phyloP scores from a whole-genome alignment of 202 grass and related monocot species.

The Carex sylvatica region DNA sequence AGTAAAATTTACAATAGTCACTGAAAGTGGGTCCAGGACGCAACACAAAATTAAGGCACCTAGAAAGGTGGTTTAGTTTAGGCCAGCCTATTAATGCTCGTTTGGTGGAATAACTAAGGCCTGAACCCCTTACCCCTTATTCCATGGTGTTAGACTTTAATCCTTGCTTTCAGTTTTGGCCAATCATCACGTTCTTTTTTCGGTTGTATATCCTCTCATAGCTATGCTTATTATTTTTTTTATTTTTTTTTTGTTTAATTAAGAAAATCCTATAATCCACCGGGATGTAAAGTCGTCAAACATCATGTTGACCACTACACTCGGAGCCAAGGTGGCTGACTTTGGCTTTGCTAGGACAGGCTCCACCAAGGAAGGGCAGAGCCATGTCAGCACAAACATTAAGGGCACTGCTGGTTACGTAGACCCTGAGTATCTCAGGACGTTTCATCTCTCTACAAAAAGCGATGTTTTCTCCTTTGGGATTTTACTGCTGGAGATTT shows the following conservation, averaged over 20 bases:
- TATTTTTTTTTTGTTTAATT: slow-evolving; percentile 10
- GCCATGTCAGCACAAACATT: slow-evolving; percentile 41
- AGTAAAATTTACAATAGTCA: no score
- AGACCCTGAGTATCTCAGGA: slow-evolving; percentile 47
- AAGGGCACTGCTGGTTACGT: slow-evolving; percentile 48
- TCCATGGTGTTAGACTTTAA: not conserved
- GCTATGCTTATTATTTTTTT: not conserved
- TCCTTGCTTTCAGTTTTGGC: not conserved
- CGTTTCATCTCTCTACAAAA: slow-evolving; percentile 31
- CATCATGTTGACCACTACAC: slow-evolving; percentile 41
- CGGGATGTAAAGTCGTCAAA: slow-evolving; percentile 46
- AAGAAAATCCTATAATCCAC: slow-evolving; percentile 48
- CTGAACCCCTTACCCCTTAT: no score
- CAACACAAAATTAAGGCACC: no score
- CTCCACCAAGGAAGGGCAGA: slow-evolving; percentile 36
- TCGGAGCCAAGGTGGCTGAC: slow-evolving; percentile 43
- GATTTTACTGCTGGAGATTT: slow-evolving; percentile 45
- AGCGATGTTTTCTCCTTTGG: slow-evolving; percentile 55
- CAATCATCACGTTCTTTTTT: not conserved
- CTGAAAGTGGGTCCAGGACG: no score
- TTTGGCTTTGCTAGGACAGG: slow-evolving; percentile 46
- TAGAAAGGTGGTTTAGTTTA: no score
- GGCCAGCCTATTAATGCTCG: no score
- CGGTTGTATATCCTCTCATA: not conserved
- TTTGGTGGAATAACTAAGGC: no score